Percentiles rank a stretch among this genome's conserved stretches.
phyloP scores from a whole-genome alignment of 257 asterid genomes.

The Primulina huaijiensis region DNA sequence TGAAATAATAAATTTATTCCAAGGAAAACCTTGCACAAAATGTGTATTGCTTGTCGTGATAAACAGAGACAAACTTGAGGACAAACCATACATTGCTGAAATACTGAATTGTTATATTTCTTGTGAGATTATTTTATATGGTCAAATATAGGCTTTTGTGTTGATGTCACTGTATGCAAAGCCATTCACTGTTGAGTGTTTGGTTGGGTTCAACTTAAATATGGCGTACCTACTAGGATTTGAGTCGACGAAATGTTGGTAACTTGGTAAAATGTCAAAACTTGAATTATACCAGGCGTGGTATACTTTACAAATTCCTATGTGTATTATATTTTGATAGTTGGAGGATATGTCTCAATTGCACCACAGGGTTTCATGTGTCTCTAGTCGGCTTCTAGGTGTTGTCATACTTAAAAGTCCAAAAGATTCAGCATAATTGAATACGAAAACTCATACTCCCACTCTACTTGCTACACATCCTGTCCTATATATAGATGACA shows the following conservation, averaged over 20 bases:
- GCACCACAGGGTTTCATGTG: conserved; percentile 2
- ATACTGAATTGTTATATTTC: neutral
- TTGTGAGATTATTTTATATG: conserved; percentile 5
- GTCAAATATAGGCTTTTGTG: neutral
- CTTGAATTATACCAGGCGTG: neutral
- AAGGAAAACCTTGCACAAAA: neutral
- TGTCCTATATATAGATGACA: neutral
- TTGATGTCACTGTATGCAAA: conserved; percentile 8
- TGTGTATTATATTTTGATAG: neutral
- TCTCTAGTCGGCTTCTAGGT: neutral
- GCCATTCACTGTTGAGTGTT: conserved; percentile 6
- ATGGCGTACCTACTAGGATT: conserved; percentile 3
- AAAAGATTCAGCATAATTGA: conserved; percentile 7
- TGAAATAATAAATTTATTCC: neutral
- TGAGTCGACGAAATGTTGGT: neutral
- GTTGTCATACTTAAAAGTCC: neutral
- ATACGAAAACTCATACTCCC: conserved; percentile 15
- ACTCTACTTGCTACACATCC: conserved; percentile 10
- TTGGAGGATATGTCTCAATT: neutral
- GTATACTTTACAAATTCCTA: neutral
- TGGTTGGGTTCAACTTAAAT: conserved; percentile 12
- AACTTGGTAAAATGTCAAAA: neutral
- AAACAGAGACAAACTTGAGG: neutral
- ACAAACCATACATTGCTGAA: conserved; percentile 4
- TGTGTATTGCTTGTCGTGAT: neutral